A percentile compares a stretch with the other conserved stretches of the same genome.
phyloP scores from a whole-genome alignment of 495 filamentous ascomycete species.

The Arthonia radiata region DNA sequence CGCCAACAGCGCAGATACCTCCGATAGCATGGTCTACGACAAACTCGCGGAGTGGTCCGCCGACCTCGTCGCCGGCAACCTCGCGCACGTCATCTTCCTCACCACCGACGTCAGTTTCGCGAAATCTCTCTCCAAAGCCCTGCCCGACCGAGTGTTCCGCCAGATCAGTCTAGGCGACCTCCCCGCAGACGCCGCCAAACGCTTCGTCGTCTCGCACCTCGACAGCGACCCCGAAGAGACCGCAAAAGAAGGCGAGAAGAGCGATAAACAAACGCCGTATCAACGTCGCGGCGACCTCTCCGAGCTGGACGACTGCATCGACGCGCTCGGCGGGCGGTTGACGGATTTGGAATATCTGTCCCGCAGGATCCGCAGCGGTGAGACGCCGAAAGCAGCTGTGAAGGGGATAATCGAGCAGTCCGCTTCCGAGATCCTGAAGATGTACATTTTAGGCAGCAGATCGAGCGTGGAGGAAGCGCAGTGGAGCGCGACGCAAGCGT shows the following conservation, averaged over 20 bases:
- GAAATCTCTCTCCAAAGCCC: constrained; percentile 63
- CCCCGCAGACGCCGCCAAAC: constrained; percentile 60
- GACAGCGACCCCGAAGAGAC: constrained; percentile 15
- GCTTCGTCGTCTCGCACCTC: constrained; percentile 70
- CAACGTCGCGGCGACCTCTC: constrained; percentile 19
- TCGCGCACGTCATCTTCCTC: constrained; percentile 93
- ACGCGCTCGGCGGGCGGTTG: constrained; percentile 60
- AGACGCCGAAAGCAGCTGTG: constrained; percentile 64
- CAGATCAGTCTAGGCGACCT: constrained; percentile 68
- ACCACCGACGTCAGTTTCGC: constrained; percentile 75
- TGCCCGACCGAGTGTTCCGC: constrained; percentile 80
- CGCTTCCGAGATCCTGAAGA: constrained; percentile 73
- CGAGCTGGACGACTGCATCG: constrained; percentile 64
- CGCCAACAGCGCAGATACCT: too few species aligned
- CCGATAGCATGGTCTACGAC: constrained; percentile 55
- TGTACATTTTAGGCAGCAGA: constrained; percentile 51
- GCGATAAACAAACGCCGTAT: constrained; percentile 12
- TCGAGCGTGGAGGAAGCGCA: constrained; percentile 13
- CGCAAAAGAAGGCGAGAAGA: constrained; percentile 10
- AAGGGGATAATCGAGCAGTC: constrained; percentile 70
- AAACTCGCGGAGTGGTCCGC: constrained; percentile 77
- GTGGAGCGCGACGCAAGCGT: constrained; percentile 71
- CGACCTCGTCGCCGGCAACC: constrained; percentile 58
- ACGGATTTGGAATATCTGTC: constrained; percentile 87
- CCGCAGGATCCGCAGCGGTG: constrained; percentile 70